A percentile compares a stretch with the other conserved stretches of the same genome.
Evolutionary conservation across 805 yeast species (phyloP).

Genomic region (Suhomyces sp.): DNA sequence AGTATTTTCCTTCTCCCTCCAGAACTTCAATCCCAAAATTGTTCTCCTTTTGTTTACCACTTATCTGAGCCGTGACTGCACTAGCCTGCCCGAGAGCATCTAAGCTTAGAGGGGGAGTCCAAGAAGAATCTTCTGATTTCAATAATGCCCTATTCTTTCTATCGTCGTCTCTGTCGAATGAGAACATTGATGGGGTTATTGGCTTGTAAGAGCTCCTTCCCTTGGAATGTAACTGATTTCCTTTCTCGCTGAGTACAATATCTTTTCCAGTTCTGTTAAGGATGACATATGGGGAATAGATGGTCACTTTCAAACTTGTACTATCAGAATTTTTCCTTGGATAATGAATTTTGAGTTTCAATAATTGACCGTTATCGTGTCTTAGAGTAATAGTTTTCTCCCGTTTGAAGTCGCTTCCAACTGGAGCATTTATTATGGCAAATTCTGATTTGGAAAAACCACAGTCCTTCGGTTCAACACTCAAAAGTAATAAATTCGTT

Average conservation of each 20-base stretch:
- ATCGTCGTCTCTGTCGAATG: slow-evolving; percentile 62
- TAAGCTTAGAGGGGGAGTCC: slow-evolving; percentile 75
- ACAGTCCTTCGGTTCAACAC: slow-evolving; percentile 62
- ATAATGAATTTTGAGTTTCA: slow-evolving; percentile 67
- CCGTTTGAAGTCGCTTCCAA: slow-evolving; percentile 50
- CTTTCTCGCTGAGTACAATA: slow-evolving; percentile 56
- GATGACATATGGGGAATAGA: slow-evolving; percentile 84
- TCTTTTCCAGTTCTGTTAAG: slow-evolving; percentile 77
- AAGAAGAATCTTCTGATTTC: slow-evolving; percentile 63
- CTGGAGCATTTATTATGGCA: slow-evolving; percentile 67
- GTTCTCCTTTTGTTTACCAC: slow-evolving; percentile 56
- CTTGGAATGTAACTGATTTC: slow-evolving; percentile 52
- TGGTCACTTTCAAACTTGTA: slow-evolving; percentile 61
- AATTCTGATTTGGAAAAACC: slow-evolving; percentile 69
- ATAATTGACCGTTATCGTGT: slow-evolving; percentile 63
- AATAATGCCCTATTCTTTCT: slow-evolving; percentile 66
- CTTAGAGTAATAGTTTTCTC: slow-evolving; percentile 55
- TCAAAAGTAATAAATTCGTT: slow-evolving; percentile 65
- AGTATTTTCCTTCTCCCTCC: slow-evolving; percentile 86
- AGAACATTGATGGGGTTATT: slow-evolving; percentile 71
- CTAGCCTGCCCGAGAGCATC: slow-evolving; percentile 86
- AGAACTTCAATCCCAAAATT: slow-evolving; percentile 71
- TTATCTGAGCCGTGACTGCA: slow-evolving; percentile 49
- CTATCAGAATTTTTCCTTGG: slow-evolving; percentile 48
- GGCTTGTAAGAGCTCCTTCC: slow-evolving; percentile 35